Evolutionary conservation across 75 land plant species (phyloP).

Genomic region (Azolla pinnata): DNA sequence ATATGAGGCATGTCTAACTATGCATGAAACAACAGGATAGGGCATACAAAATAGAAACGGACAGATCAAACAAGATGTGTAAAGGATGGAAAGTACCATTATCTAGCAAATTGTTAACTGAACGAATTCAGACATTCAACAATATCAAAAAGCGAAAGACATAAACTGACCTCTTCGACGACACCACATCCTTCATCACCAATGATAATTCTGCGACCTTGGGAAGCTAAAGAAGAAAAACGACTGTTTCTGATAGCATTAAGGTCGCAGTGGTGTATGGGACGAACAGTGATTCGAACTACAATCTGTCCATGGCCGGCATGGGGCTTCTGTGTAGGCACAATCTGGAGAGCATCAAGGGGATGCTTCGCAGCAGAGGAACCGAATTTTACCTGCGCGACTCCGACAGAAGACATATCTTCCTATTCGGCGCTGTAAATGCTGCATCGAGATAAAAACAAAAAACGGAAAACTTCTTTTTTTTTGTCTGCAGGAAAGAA

Average conservation of each 20-base stretch:
- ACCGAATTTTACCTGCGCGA: slow-evolving; percentile 3
- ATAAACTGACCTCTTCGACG: slow-evolving; percentile 21
- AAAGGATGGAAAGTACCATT: no score
- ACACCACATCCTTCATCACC: slow-evolving; percentile 36
- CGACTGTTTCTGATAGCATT: slow-evolving; percentile 6
- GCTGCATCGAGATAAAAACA: no score
- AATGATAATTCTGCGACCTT: slow-evolving; percentile 5
- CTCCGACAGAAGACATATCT: slow-evolving; percentile 2
- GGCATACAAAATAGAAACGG: no score
- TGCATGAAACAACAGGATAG: no score
- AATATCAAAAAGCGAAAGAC: no score
- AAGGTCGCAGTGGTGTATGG: slow-evolving; percentile 32
- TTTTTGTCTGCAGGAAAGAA: no score
- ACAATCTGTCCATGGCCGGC: slow-evolving; percentile 23
- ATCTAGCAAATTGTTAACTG: no score
- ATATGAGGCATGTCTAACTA: no score
- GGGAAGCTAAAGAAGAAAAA: background rate
- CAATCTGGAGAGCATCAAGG: slow-evolving; percentile 4
- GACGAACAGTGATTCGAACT: slow-evolving; percentile 26
- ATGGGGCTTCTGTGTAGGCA: slow-evolving; percentile 12
- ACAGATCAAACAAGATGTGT: no score
- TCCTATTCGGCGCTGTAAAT: no score
- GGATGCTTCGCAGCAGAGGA: background rate
- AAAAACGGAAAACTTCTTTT: no score
- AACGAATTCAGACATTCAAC: no score